phyloP scores from a whole-genome alignment of 2,329 filamentous ascomycete genomes.

The Cylindrodendrum hubeiense region DNA sequence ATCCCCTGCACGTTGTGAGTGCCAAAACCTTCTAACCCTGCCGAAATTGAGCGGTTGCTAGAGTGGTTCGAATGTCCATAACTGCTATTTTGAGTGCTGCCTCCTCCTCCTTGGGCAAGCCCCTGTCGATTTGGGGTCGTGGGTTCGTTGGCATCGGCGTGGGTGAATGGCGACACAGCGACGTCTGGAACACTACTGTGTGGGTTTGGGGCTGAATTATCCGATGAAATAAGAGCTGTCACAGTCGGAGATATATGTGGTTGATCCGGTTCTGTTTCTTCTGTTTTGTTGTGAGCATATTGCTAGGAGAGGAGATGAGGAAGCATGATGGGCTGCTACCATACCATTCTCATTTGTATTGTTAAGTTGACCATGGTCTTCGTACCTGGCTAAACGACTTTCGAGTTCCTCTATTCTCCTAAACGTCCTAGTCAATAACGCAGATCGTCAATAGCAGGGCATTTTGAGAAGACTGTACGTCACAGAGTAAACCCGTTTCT shows the following conservation, averaged over 20 bases:
- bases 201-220: not conserved
- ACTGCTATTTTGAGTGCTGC: not conserved
- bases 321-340: not conserved
- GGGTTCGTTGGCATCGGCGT: not conserved
- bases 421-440: not conserved
- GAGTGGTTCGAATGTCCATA: not conserved
- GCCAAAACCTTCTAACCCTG: not conserved
- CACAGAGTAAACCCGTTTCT: constrained; percentile 4
- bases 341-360: not conserved
- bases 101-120: not conserved
- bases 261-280: not conserved
- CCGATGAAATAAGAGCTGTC: not conserved
- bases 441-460: not conserved
- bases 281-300: not conserved
- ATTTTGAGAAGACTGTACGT: not conserved
- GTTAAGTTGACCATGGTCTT: not conserved
- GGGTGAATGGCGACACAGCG: not conserved
- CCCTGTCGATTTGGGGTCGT: not conserved
- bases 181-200: not conserved
- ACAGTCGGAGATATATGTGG: not conserved
- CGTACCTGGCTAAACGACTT: constrained; percentile 3
- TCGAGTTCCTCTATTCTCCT: constrained; percentile 5
- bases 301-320: not conserved
- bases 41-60: not conserved
- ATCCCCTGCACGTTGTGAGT: not conserved